A percentile compares a stretch with the other conserved stretches of the same genome.
Conservation (phyloP, 148 eudicot species). For the Rhododendron molle region DNA sequence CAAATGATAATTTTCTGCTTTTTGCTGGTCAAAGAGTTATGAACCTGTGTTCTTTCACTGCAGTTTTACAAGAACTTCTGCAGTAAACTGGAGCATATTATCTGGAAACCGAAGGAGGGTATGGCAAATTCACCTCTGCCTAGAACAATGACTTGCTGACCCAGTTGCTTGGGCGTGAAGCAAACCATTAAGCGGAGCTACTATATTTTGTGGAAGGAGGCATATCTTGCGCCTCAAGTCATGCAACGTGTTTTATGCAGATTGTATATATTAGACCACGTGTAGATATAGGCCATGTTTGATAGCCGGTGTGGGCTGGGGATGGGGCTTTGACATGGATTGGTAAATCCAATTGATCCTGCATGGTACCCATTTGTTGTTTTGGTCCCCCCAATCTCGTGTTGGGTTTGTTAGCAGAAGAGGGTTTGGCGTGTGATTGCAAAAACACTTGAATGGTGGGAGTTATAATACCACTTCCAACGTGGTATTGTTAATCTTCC, state of each 20-base stretch:
- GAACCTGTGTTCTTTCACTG: constrained; percentile 13
- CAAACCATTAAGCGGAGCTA: constrained; percentile 22
- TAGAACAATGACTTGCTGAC: constrained; percentile 41
- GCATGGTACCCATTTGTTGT: not conserved
- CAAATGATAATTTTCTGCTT: not conserved
- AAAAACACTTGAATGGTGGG: not conserved
- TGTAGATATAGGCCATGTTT: not conserved
- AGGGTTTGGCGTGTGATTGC: not conserved
- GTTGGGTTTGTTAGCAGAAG: not conserved
- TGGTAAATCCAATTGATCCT: not conserved
- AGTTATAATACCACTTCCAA: not conserved
- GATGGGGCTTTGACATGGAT: not conserved
- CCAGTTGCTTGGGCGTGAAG: constrained; percentile 19
- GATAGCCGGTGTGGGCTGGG: not conserved
- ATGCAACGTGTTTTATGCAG: not conserved
- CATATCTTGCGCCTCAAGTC: not conserved
- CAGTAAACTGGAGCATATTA: constrained; percentile 60
- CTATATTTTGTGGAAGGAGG: not conserved
- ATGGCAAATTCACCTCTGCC: constrained; percentile 30
- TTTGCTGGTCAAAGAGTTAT: not conserved
- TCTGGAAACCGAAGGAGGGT: constrained; percentile 70
- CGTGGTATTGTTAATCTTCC: not conserved
- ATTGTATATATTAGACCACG: not conserved
- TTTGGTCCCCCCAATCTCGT: not conserved
- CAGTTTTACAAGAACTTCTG: constrained; percentile 94